A percentile compares a stretch with the other conserved stretches of the same genome.
Conservation (phyloP, 1,284 basidiomycete species). For the Mycena citricolor region DNA sequence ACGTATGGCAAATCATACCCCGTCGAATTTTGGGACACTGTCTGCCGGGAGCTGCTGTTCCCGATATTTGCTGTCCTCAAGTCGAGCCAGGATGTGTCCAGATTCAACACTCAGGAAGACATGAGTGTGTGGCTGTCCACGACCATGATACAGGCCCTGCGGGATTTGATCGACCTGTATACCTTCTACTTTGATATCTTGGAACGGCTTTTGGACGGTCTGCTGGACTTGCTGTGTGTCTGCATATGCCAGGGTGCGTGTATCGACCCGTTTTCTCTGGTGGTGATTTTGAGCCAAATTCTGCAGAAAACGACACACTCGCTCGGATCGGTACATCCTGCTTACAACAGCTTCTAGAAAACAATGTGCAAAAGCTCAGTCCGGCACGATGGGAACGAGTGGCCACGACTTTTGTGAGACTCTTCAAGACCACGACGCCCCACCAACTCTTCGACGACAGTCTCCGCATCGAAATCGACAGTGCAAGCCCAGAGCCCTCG, state of each 20-base stretch:
- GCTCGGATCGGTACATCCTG: constrained; percentile 98
- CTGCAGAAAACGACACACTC: constrained; percentile 92
- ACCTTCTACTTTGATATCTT: constrained; percentile 95
- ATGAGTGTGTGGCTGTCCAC: constrained; percentile 99
- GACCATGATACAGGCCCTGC: constrained; percentile 97
- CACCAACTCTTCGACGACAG: constrained; percentile 95
- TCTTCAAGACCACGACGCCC: constrained; percentile 97
- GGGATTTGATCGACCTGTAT: constrained; percentile 95
- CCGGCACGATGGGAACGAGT: constrained; percentile 89
- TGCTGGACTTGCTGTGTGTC: constrained; percentile 91
- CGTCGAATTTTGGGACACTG: constrained; percentile 96
- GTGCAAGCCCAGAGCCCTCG: constrained; percentile 51
- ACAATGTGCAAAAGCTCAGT: constrained; percentile 88
- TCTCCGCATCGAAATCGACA: constrained; percentile 78
- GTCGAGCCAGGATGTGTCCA: constrained; percentile 85
- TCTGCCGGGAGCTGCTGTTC: constrained; percentile 95
- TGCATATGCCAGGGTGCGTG: constrained; percentile 96
- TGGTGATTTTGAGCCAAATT: too few species aligned
- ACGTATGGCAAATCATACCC: constrained; percentile 86
- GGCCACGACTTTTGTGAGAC: constrained; percentile 89
- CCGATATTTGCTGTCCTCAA: constrained; percentile 98
- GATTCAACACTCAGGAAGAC: constrained; percentile 96
- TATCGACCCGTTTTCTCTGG: too few species aligned
- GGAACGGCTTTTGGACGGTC: constrained; percentile 86
- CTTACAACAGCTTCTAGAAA: constrained; percentile 93